Evolutionary conservation across 2,329 filamentous ascomycete species (phyloP).

Genomic region (Sclerotinia spermophila): DNA sequence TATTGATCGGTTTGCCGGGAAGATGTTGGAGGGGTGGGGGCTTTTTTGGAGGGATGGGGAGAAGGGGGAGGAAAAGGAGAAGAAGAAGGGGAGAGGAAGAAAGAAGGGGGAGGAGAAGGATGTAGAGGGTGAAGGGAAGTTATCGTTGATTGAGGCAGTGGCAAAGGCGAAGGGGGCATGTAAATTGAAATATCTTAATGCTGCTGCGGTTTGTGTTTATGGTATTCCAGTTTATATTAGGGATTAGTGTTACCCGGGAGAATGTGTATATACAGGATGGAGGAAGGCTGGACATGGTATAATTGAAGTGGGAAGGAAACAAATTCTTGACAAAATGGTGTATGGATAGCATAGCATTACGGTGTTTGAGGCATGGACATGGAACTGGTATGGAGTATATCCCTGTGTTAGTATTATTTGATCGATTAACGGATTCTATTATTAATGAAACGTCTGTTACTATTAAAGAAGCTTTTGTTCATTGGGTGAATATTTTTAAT

Average conservation of each 20-base stretch:
- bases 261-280: not conserved
- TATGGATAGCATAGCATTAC: not conserved
- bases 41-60: constrained; percentile 44
- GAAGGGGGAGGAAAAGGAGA: constrained; percentile 33
- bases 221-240: constrained; percentile 74
- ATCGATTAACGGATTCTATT: not conserved
- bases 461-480: not conserved
- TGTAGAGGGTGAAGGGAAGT: constrained; percentile 37
- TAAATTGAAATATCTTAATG: constrained; percentile 85
- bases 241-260: constrained; percentile 9
- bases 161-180: constrained; percentile 72
- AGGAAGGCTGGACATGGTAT: not conserved
- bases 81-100: constrained; percentile 31
- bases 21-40: constrained; percentile 82
- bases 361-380: not conserved
- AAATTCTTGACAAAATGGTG: not conserved
- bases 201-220: constrained; percentile 89
- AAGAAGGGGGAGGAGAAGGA: constrained; percentile 29
- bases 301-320: not conserved
- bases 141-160: constrained; percentile 77
- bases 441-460: not conserved
- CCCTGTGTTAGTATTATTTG: not conserved
- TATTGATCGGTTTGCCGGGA: constrained; percentile 85
- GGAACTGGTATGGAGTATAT: not conserved
- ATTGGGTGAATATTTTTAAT: not conserved